Evolutionary conservation across 352 stramenopile species (phyloP), one percentile per base, ranked within the genome.

Genomic region (Phytophthora melonis): DNA sequence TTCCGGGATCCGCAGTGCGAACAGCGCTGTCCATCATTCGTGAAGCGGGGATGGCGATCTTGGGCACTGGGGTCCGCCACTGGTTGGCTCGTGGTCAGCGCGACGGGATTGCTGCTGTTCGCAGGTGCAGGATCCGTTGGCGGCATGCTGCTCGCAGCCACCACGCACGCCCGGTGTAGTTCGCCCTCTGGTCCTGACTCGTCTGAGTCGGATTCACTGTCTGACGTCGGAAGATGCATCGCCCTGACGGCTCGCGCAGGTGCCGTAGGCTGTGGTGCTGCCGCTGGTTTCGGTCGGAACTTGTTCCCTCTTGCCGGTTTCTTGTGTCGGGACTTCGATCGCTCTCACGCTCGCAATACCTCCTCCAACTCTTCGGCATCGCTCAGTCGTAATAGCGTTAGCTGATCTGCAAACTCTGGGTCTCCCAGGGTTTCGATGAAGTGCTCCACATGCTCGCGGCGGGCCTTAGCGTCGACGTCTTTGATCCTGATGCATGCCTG

Each of bases 351-450:
- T 8, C 57, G 30, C 2, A 64, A 30, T 0, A 45, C 39, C 18
- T 50, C 19, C 16, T 72, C 57, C 18, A 66, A 36, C 3, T 27
- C 56, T 1, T 47, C 34, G 2, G 66, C 66, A 7, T 73, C 66
- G 3, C 21, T 2, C 16, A 64, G 13, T 0, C 34, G 43, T 0
- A 67, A 11, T 10, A 36, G 7, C 1, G 30, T 36, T 7, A 36
- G 30, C 30, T 36, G 30, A 11, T 36, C 30, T 0, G 30, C 30
- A 36, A 36, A 36, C 30, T 36, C 30, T 1, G 30, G 8, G 3
- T 36, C 30, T 11, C 30, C 30, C 8, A 36, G 3, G 30, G 7
- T 36, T 36, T 36, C 30, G 30, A 36, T 36, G 30, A 36, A 36
- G 7, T 34, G 30, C 1, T 34, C 30, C 0, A 34, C 30, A 1